Percentiles rank a stretch among this genome's conserved stretches.
Evolutionary conservation across 2,329 filamentous ascomycete genomes (phyloP).

Genomic region (Penicillium capsulatum): DNA sequence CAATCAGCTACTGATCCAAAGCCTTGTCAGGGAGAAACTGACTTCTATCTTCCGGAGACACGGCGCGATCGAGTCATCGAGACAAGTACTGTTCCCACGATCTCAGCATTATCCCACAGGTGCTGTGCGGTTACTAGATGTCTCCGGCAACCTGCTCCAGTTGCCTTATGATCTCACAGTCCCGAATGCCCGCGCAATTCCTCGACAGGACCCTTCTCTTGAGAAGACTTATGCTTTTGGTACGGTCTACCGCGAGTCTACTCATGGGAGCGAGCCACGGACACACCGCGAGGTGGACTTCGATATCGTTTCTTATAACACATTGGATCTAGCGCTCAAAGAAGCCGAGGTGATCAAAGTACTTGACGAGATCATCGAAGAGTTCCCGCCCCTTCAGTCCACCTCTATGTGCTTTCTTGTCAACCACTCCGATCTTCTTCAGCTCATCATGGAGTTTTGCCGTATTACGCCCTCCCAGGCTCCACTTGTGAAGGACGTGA

Average conservation of each 20-base stretch:
- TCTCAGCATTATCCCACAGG: constrained; percentile 72
- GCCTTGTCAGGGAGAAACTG: constrained; percentile 69
- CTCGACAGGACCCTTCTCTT: constrained; percentile 59
- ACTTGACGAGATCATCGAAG: constrained; percentile 79
- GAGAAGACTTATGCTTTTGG: constrained; percentile 84
- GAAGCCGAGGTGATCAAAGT: constrained; percentile 95
- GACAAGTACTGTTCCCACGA: constrained; percentile 73
- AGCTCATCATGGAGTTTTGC: constrained; percentile 86
- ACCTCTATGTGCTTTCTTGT: constrained; percentile 82
- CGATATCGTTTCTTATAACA: constrained; percentile 83
- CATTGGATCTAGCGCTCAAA: constrained; percentile 76
- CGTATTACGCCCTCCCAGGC: constrained; percentile 67
- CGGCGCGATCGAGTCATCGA: constrained; percentile 75
- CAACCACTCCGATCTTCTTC: constrained; percentile 81
- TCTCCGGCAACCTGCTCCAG: constrained; percentile 81
- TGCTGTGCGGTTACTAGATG: constrained; percentile 74
- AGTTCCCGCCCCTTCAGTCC: constrained; percentile 70
- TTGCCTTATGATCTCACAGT: constrained; percentile 91
- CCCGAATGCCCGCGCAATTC: constrained; percentile 79
- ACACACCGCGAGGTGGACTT: constrained; percentile 91
- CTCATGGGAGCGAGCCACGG: constrained; percentile 73
- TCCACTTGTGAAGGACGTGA: constrained; percentile 69
- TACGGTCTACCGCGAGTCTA: constrained; percentile 75
- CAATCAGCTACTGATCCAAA: constrained; percentile 60
- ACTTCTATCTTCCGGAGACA: constrained; percentile 79